These are phyloP conservation scores for Leccinum uliginosum DNA, from an alignment of 768 basidiomycete genomes.

Conservation along the genomic window DNA sequence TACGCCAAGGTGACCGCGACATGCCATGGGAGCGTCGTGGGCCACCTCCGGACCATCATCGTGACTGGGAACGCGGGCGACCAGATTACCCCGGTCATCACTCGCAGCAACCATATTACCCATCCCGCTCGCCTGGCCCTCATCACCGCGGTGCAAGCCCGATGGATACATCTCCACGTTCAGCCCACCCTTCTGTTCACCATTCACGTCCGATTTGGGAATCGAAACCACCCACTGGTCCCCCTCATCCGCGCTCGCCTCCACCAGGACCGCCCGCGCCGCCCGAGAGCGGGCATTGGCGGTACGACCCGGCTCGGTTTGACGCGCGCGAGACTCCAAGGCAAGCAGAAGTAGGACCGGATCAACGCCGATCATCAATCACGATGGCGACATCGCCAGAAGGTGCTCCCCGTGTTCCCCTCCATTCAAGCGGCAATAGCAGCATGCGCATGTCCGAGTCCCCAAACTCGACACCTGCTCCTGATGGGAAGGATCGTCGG, in stretches of 20 bases:
- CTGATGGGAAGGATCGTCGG: constrained; percentile 44
- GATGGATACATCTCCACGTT: constrained; percentile 59
- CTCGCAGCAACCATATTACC: constrained; percentile 30
- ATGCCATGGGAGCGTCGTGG: constrained; percentile 56
- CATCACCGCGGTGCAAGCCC: constrained; percentile 45
- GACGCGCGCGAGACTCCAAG: constrained; percentile 42
- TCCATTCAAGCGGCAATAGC: constrained; percentile 25
- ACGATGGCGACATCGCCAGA: constrained; percentile 48
- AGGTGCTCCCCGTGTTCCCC: constrained; percentile 26
- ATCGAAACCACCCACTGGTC: constrained; percentile 42
- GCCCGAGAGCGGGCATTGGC: constrained; percentile 42
- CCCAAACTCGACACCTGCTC: constrained; percentile 42
- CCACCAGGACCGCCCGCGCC: constrained; percentile 34
- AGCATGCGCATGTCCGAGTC: constrained; percentile 55
- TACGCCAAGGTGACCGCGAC: constrained; percentile 48
- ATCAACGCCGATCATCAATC: constrained; percentile 34
- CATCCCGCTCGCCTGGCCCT: constrained; percentile 34
- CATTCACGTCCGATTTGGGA: constrained; percentile 54
- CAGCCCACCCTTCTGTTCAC: constrained; percentile 37
- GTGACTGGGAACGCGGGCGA: constrained; percentile 52
- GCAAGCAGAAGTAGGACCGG: constrained; percentile 25
- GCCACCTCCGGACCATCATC: constrained; percentile 40
- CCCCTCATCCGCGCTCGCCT: constrained; percentile 29
- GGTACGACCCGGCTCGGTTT: constrained; percentile 61
- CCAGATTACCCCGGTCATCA: constrained; percentile 32